A percentile compares a stretch with the other conserved stretches of the same genome.
phyloP scores from a whole-genome alignment of 2,329 filamentous ascomycete species.

The Neofusicoccum kwambonambiense region DNA sequence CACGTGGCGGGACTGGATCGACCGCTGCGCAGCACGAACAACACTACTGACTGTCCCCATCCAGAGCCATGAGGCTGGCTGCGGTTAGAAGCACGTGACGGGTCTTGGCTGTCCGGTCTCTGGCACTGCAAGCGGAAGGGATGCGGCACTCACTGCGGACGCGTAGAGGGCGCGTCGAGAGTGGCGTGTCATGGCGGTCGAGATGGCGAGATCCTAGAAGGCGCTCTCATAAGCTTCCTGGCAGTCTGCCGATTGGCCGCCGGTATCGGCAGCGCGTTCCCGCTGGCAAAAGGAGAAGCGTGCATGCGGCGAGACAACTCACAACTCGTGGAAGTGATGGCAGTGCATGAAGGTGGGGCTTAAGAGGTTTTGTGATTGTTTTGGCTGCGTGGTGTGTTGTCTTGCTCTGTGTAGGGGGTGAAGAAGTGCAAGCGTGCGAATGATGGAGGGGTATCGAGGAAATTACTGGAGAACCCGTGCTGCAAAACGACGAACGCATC shows the following conservation, averaged over 20 bases:
- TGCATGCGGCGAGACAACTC: not conserved
- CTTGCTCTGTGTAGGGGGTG: not conserved
- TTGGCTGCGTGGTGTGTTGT: not conserved
- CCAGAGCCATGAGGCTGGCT: not conserved
- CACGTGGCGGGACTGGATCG: not conserved
- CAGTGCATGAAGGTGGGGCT: not conserved
- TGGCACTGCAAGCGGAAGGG: not conserved
- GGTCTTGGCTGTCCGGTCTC: not conserved
- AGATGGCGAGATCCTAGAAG: not conserved
- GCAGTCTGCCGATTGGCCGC: not conserved
- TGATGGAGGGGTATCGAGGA: slow-evolving; percentile 3
- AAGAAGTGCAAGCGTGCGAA: not conserved
- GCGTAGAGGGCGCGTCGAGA: no score
- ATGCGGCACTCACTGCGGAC: not conserved
- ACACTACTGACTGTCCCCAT: no score
- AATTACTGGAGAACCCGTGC: slow-evolving; percentile 3
- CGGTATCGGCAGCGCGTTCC: not conserved
- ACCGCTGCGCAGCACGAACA: not conserved
- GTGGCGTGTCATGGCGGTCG: not conserved
- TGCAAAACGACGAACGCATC: not conserved
- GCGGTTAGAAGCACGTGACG: not conserved
- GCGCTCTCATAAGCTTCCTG: not conserved
- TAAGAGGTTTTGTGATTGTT: not conserved
- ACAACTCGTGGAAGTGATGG: not conserved
- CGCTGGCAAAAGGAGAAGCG: not conserved